Conservation (phyloP, 2,329 filamentous ascomycete genomes). For the Exutisphaerella laricina region DNA sequence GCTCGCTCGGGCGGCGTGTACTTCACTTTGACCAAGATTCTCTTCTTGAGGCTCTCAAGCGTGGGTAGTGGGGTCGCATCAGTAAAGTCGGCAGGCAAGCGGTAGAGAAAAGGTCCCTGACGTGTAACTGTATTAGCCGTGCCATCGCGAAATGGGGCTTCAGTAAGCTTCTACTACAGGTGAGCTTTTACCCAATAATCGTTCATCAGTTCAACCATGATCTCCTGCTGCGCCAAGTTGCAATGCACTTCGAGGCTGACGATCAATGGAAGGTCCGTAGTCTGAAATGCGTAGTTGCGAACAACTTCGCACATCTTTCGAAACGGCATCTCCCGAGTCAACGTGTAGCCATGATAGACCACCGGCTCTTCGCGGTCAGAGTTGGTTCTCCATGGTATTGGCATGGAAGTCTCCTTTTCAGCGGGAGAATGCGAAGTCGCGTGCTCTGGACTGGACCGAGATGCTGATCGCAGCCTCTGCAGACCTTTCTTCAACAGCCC, state of each 20-base stretch:
- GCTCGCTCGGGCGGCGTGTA: conserved; percentile 38
- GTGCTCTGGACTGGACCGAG: conserved; percentile 14
- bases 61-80: conserved; percentile 59
- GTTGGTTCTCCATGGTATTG: conserved; percentile 27
- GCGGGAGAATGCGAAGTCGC: conserved; percentile 11
- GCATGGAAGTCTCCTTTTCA: conserved; percentile 18
- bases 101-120: conserved; percentile 65
- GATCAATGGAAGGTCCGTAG: conserved; percentile 70
- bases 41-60: conserved; percentile 62
- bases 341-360: conserved; percentile 55
- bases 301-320: conserved; percentile 80
- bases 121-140: too few species aligned
- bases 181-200: too few species aligned
- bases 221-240: conserved; percentile 71
- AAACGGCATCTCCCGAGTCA: conserved; percentile 81
- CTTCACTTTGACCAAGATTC: conserved; percentile 61
- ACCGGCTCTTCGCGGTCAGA: conserved; percentile 27
- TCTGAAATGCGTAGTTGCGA: conserved; percentile 68
- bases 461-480: conserved; percentile 22
- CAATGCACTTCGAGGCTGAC: conserved; percentile 91
- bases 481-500: conserved; percentile 29
- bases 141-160: too few species aligned
- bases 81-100: conserved; percentile 45
- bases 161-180: too few species aligned
- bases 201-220: conserved; percentile 86